Base-by-base conservation (phyloP, 2,329 filamentous ascomycete genomes). In the Trichothecium roseum region DNA sequence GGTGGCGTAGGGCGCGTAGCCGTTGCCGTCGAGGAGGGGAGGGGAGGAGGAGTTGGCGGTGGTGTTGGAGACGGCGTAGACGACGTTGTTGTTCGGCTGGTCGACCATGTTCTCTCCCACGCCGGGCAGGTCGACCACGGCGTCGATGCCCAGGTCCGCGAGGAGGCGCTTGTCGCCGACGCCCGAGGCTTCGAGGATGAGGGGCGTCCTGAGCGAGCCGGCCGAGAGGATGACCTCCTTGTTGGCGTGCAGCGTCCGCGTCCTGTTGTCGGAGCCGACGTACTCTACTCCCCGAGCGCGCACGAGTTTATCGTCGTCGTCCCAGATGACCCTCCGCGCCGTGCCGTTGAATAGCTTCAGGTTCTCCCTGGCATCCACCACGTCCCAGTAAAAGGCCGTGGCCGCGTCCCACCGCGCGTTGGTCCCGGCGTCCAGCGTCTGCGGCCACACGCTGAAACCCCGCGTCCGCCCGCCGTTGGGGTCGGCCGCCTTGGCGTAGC, bases 81-180 rank as follows among this genome's bases (percentile, higher is more conserved):
- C 46, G 2, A 42, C 15, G 12, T 40, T 49, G 3, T 42, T 46
- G 38, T 51, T 52, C 12, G 70, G 50, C 45, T 76, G 69, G 33
- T 73, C 68, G 41, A 69, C 60, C 1, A 73, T 51, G 44, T 71
- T 67, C 44, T 68, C 65, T 1, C 70, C 70, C 0, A 74, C 69
- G 3, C 68, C 69, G 1, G 64, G 64, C 1, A 65, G 55, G 18
- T 68, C 51, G 5, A 72, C 47, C 14, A 56, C 49, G 18, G 57
- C 56, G 10, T 60, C 40, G 39, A 74, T 69, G 12, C 56, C 60
- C 27, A 62, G 48, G 6, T 57, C 43, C 3, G 55, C 40, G 3
- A 72, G 50, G 13, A 68, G 57, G 2, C 54, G 53, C 16, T 51
- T 45, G 34, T 60, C 59, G 1, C 72, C 71, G 12, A 76, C 59